Base-by-base conservation (phyloP, 805 yeast genomes). In the Candida piceae region DNA sequence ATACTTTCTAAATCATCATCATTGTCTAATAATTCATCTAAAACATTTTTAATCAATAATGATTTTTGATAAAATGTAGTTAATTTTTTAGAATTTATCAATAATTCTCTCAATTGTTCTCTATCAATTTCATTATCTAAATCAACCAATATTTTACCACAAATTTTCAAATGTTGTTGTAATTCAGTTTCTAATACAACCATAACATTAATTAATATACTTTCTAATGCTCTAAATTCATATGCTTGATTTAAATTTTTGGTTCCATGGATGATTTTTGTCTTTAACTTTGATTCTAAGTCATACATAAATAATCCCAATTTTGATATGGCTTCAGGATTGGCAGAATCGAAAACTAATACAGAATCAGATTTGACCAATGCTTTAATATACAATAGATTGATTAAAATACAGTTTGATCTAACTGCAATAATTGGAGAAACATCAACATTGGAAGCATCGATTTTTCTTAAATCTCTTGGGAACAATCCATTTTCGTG, bases 371-470 rank as follows among this genome's bases (percentile, higher is more conserved):
- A 71, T 50, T 83, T 84, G n/a, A 93, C 76, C 32, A 93, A 68
- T 1, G 97, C 97, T 46, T 93, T 83, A 34, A 93, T 87, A 56
- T 89, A 93, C 26, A 93, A 63, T 52, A 93, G 62, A 55, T 88
- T 89, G 33, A 93, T 78, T 36, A 93, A 65, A 15, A 90, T 84
- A 35, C 94, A 82, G 45, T 75, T 74, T 18, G 75, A 70, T 41
- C 97, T 72, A 16, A 88, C 87, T 41, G 89, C 79, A 31, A 93
- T 82, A 15, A 87, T 78, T 0, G 98, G 98, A 3, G 89, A 89
- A 16, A 90, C 85, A 58, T 87, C 95, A 37, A 76, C 72, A 26
- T 76, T 65, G 1, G 84, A 69, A 4, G 80, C 67, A 52, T 90
- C 96, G 35, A 89, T 81, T 53, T 85, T 88, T 21, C 97, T 63